Base-by-base conservation (phyloP, 2,329 filamentous ascomycete genomes). In the Paraphoma chrysanthemicola region DNA sequence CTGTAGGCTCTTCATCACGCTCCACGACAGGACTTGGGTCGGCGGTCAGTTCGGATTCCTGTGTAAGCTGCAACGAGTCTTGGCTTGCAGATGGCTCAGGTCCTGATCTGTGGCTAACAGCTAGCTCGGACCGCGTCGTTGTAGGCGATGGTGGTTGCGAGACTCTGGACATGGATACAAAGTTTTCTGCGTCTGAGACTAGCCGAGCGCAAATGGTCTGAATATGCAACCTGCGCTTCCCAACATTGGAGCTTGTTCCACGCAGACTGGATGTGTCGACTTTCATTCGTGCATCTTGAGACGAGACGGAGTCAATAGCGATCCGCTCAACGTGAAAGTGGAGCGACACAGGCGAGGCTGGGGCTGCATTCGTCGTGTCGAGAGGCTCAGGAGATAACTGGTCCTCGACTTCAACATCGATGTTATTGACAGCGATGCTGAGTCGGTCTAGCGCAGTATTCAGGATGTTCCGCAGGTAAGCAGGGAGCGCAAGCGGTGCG, bases 371-470 rank as follows among this genome's bases (percentile, higher is more conserved):
- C 56, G 89, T 82, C 31, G 82, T 71, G 2, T 84, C 82, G 8
- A 87, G 77, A 47, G 86, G 81, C 64, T 81, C 79, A 31, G 78
- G 67, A 14, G 76, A 74, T 14, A 79, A 63, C 44, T 82, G 78
- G 62, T 83, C 79, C 48, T 91, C 88, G 16, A 93, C 77, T 65
- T 88, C 86, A 60, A 93, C 83, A 10, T 82, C 83, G 53, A 94
- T 83, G 28, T 86, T 83, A 48, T 83, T 84, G 55, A 94, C 86
- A 48, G 80, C 82, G 28, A 94, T 78, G 69, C 90, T 86, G 53
- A 89, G 81, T 44, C 90, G 85, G 74, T 95, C 90, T 28, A 90
- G 79, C 47, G 93, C 86, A 30, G 90, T 90, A 63, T 92, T 88
- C 6, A 94, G 76, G 62, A 92, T 91, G 62, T 85, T 86, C 42